These are phyloP conservation scores for Ambrosiella xylebori DNA, from an alignment of 2,329 filamentous ascomycete genomes.

Conservation along the genomic window DNA sequence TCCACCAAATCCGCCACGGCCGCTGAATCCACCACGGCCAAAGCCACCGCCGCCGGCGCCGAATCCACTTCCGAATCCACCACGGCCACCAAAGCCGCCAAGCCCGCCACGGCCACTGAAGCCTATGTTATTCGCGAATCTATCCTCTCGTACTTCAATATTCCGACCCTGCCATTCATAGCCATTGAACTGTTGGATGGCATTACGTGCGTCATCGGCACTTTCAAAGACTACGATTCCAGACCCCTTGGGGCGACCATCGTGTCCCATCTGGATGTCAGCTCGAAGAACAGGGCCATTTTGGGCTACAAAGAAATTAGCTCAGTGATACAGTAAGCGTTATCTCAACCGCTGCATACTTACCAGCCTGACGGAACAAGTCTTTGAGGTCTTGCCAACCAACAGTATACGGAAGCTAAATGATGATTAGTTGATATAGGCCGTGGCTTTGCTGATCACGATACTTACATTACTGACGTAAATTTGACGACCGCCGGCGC, in stretches of 20 bases:
- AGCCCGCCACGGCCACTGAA: constrained; percentile 40
- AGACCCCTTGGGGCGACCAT: constrained; percentile 88
- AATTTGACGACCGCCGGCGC: constrained; percentile 61
- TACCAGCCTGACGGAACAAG: constrained; percentile 93
- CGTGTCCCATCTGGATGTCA: constrained; percentile 81
- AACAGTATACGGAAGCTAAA: constrained; percentile 84
- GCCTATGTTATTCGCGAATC: constrained; percentile 57
- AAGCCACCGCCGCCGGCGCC: constrained; percentile 33
- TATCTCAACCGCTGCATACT: constrained; percentile 23
- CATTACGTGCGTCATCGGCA: constrained; percentile 83
- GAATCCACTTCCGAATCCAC: constrained; percentile 41
- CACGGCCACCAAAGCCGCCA: constrained; percentile 40
- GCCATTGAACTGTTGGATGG: constrained; percentile 94
- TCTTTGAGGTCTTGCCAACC: constrained; percentile 99
- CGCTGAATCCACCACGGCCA: constrained; percentile 40
- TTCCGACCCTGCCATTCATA: constrained; percentile 95
- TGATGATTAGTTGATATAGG: constrained; percentile 16
- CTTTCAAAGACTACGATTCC: constrained; percentile 95
- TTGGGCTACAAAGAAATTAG: constrained; percentile 23
- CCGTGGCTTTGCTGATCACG: no score
- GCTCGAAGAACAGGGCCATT: constrained; percentile 77
- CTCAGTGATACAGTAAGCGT: not conserved
- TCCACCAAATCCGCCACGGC: constrained; percentile 34
- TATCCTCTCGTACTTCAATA: constrained; percentile 90
- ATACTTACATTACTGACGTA: constrained; percentile 94